Evolutionary conservation across 2,329 filamentous ascomycete genomes (phyloP), one percentile per base, ranked within the genome.

Genomic region (Fusarium redolens): DNA sequence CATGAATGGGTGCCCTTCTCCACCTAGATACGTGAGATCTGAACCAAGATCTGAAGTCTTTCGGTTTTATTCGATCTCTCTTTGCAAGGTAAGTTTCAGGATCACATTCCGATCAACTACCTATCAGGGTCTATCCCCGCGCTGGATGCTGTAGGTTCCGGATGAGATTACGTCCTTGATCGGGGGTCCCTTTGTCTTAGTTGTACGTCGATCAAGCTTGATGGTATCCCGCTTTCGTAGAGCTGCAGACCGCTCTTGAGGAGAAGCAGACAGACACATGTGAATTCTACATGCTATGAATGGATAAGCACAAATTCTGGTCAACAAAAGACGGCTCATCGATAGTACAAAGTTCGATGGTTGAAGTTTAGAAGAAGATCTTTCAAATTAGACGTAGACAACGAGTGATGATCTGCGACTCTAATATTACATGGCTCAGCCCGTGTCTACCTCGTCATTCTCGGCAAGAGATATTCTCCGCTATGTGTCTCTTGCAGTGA

Each of bases 381-480:
- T 8, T 17, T 28, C 22, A 2, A 13, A 12, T 11, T 14, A 2
- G 13, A 31, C 15, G 11, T 18, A 56, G 12, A 20, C 8, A 52
- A 15, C 3, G 10, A 40, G 18, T 30, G 17, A 35, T 47, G 28
- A 33, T 45, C 30, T 28, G 50, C 33, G 50, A 38, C 50, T 40
- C 40, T 54, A 40, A 54, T 54, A n/a, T 54, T 54, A 54, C 50
- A 38, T 54, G 22, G 33, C 14, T 40, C 33, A 54, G 33, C 22
- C 22, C 22, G 22, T 40, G 54, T 56, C 30, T 47, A 35, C 11
- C 13, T 35, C 10, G 0, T 33, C 38, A 33, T 47, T 47, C 38
- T 35, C 5, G n/a, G 30, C 7, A 35, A 47, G 38, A 25, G 18
- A 40, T 40, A 17, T 38, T 38, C 33, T n/a, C 18, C 18, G 33